phyloP scores from a whole-genome alignment of 2,329 filamentous ascomycete species.

The Leptosphaerulina australis region DNA sequence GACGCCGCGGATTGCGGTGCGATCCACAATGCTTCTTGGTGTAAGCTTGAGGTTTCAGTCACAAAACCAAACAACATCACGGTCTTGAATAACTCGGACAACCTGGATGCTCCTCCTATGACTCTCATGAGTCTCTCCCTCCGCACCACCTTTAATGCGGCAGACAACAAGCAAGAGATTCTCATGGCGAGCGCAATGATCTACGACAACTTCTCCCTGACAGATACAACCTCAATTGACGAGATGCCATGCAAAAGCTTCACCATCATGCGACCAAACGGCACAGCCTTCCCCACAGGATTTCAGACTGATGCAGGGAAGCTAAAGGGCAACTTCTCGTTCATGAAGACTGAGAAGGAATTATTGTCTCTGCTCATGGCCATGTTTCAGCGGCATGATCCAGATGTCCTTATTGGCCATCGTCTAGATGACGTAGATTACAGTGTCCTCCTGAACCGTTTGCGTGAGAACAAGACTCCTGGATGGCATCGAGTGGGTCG shows the following conservation, averaged over 20 bases:
- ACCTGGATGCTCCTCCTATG: constrained; percentile 80
- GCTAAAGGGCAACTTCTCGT: constrained; percentile 75
- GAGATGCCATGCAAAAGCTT: constrained; percentile 89
- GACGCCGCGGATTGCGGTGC: constrained; percentile 81
- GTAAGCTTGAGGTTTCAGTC: constrained; percentile 89
- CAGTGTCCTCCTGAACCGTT: constrained; percentile 82
- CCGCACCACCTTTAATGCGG: constrained; percentile 84
- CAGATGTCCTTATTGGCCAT: constrained; percentile 92
- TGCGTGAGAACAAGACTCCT: constrained; percentile 88
- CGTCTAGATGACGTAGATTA: constrained; percentile 98
- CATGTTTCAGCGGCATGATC: constrained; percentile 84
- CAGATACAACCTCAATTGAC: constrained; percentile 85
- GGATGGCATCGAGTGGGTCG: constrained; percentile 94
- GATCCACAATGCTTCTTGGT: constrained; percentile 93
- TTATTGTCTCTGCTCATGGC: constrained; percentile 88
- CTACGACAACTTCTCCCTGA: constrained; percentile 87
- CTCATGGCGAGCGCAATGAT: constrained; percentile 88
- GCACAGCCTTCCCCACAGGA: constrained; percentile 77
- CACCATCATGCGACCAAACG: constrained; percentile 84
- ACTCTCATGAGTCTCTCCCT: constrained; percentile 96
- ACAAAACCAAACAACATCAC: constrained; percentile 78
- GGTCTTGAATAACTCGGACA: constrained; percentile 76
- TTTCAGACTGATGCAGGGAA: constrained; percentile 81
- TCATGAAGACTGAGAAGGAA: constrained; percentile 83
- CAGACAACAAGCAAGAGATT: constrained; percentile 96